A percentile compares a stretch with the other conserved stretches of the same genome.
These are phyloP conservation scores for Danielozyma ontarioensis DNA, from an alignment of 805 yeast species.

Conservation along the genomic window DNA sequence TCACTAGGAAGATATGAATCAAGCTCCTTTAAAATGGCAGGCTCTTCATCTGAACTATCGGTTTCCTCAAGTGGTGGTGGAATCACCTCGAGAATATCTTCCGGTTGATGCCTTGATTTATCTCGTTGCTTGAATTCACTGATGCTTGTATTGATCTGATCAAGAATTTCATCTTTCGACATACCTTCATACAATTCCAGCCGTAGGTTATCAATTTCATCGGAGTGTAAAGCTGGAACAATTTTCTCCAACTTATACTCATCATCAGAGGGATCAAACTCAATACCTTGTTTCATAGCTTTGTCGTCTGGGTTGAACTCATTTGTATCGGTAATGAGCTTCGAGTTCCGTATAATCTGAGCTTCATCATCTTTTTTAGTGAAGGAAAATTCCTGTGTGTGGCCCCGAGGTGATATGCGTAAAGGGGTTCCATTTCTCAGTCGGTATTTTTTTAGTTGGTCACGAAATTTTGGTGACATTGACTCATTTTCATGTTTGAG, in stretches of 20 bases:
- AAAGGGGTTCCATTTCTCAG: constrained; percentile 16
- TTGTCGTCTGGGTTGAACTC: constrained; percentile 13
- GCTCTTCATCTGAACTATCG: constrained; percentile 2
- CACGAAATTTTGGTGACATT: constrained; percentile 4
- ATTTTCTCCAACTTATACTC: constrained; percentile 1
- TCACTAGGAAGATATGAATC: constrained; percentile 10
- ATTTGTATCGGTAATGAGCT: constrained; percentile 20
- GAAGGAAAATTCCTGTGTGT: background rate
- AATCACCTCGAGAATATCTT: background rate
- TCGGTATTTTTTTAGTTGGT: constrained; percentile 5
- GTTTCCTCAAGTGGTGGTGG: background rate
- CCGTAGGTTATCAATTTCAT: constrained; percentile 3
- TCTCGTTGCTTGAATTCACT: constrained; percentile 10
- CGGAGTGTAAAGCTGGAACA: background rate
- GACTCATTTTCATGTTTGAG: constrained; percentile 5
- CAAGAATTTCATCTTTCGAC: constrained; percentile 15
- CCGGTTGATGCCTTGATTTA: constrained; percentile 7
- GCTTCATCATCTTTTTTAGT: constrained; percentile 8
- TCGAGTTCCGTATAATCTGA: constrained; percentile 9
- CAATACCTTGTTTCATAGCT: constrained; percentile 9
- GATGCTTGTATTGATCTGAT: constrained; percentile 20
- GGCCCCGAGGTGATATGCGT: constrained; percentile 10
- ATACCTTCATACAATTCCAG: constrained; percentile 7
- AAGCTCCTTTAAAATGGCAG: constrained; percentile 14
- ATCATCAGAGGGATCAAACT: constrained; percentile 22